Evolutionary conservation across 2,329 filamentous ascomycete species (phyloP).

Genomic region (Sporothrix curviconia): DNA sequence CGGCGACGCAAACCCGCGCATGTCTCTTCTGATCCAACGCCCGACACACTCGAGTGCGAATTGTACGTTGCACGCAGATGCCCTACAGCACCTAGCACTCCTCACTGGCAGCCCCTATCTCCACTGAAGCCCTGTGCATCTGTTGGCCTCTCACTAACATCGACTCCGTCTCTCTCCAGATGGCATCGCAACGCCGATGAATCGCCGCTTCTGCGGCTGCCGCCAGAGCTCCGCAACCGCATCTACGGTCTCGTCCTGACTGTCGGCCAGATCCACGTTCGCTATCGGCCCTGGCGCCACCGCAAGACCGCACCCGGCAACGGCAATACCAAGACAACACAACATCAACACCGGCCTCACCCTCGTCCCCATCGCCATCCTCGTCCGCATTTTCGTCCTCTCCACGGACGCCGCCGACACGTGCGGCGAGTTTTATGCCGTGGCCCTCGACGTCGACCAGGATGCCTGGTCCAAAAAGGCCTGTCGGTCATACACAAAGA

Average conservation of each 20-base stretch:
- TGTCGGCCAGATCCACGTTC: constrained; percentile 30
- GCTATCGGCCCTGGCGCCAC: constrained; percentile 25
- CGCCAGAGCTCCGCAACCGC: constrained; percentile 29
- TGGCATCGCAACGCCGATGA: constrained; percentile 23
- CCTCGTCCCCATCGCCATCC: too few species aligned
- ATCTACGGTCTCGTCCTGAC: constrained; percentile 29
- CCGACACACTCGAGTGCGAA: not conserved
- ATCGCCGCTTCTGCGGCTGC: constrained; percentile 28
- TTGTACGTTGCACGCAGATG: not conserved
- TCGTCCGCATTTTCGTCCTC: too few species aligned
- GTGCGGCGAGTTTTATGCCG: constrained; percentile 26
- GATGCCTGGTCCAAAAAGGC: constrained; percentile 25
- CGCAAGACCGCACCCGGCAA: not conserved
- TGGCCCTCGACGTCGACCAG: constrained; percentile 22
- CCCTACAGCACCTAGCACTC: not conserved
- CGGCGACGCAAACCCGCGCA: constrained; percentile 1
- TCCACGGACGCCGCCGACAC: not conserved
- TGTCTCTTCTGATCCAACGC: not conserved
- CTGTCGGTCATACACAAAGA: too few species aligned
- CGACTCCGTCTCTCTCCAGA: too few species aligned
- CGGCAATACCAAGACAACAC: not conserved
- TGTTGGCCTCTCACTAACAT: too few species aligned
- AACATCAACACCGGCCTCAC: too few species aligned
- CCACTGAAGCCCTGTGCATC: too few species aligned
- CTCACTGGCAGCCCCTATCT: not conserved